Base-by-base conservation (phyloP, 139 green algal species). In the Marvania coccoides region DNA sequence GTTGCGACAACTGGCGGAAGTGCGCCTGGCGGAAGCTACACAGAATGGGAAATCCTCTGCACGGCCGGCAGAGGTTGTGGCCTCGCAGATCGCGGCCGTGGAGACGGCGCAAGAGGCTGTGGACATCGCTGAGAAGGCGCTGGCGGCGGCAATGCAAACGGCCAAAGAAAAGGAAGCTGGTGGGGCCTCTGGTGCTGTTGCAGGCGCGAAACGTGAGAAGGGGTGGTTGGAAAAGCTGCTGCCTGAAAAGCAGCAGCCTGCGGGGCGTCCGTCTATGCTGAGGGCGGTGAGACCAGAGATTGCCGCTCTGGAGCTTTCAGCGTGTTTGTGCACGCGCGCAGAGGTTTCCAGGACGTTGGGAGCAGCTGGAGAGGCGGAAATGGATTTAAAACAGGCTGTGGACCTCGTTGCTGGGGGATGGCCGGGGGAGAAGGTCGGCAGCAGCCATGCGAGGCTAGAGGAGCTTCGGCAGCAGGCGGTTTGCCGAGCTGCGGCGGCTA, bases 51-150 rank as follows among this genome's bases (percentile, higher is more conserved):
- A 53, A 63, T 29, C 37, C 4, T 9, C 36, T 28, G 64, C 67
- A 39, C 38, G 54, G 3, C 62, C 64, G 29, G 73, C 53, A 38
- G 56, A 61, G 8, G 71, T 58, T 4, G 28, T 38, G 47, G 26
- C 38, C 14, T 46, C 51, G 29, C 31, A 3, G 40, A 36, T 48
- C 26, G 47, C 48, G 1, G 67, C 28, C 3, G 19, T 60, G 40
- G 53, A 65, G 31, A 61, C 60, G 36, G 66, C 61, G 45, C 37
- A 65, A 19, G 56, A 76, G 72, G 67, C 75, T 13, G 33, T 73
- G 36, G 57, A 67, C 15, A 56, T 82, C 12, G 72, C 75, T 15
- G 26, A 73, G 47, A 64, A 79, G 60, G 75, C 71, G 38, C 62
- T 73, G 26, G 67, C 54, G 19, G 48, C 36, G 4, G 47, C 63